Evolutionary conservation across 1,284 basidiomycete genomes (phyloP), one percentile per base, ranked within the genome.

Genomic region (Acaromyces ingoldii): DNA sequence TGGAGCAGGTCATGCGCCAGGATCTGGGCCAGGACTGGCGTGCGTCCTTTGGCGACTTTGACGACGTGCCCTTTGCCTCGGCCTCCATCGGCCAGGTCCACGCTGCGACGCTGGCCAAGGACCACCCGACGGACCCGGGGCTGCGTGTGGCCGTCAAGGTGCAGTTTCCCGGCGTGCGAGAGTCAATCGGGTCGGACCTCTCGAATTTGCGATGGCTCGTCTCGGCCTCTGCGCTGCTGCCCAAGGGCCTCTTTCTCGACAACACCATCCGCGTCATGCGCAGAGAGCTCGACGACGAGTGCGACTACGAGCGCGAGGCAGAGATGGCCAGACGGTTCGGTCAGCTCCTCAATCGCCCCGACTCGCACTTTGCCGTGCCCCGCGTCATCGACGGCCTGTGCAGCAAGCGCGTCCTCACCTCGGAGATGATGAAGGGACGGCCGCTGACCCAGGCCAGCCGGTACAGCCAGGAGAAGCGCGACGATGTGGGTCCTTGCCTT

Each of bases 31-130:
- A 81, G 0, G 80, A 85, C 15, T 97, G 91, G 91, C 74, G 79
- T 11, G 74, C 81, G 22, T 78, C 82, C 36, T 98, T 97, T 72
- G 72, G 77, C 3, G 80, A 82, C 0, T 97, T 97, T 74, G 84
- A 88, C 54, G 84, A 88, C 6, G 81, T 89, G 0, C 95, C 95
- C 0, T 89, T 98, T 65, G 93, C 93, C 0, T 89, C 92, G 0
- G 95, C 93, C 0, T 95, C 91, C 2, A 97, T 99, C 34, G 95
- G 93, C 0, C 95, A 98, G 76, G 93, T 98, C 0, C 95, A 99
- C 71, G 79, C 77, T 0, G 93, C 88, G 0, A 79, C 83, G 1
- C 81, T 95, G 7, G 58, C 66, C 2, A 55, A 66, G 19, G 60
- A 68, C 29, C 62, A 60, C 21, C 48, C 60, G 2, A 36, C 57